Conservation (phyloP, 1,284 basidiomycete genomes). For the Trametes polyzona region DNA sequence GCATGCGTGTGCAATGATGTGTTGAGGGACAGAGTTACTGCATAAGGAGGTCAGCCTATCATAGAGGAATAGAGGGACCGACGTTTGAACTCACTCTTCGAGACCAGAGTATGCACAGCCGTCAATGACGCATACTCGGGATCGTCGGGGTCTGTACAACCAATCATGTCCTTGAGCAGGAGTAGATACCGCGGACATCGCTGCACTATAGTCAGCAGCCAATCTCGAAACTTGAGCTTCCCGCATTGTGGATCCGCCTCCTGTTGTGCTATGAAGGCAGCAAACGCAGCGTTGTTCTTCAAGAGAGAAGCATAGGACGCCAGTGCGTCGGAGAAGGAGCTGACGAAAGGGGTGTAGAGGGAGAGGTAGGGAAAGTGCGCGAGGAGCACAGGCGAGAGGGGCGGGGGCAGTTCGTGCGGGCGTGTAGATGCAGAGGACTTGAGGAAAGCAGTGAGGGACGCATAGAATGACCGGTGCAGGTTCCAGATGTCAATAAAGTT, state of each 20-base stretch:
- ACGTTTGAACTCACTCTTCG: slow-evolving; percentile 70
- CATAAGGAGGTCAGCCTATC: neutral
- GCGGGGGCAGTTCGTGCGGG: slow-evolving; percentile 29
- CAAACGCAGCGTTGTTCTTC: slow-evolving; percentile 57
- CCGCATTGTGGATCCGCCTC: slow-evolving; percentile 71
- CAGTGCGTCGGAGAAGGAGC: slow-evolving; percentile 73
- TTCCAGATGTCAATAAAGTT: slow-evolving; percentile 94
- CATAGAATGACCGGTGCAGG: slow-evolving; percentile 79
- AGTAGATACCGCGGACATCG: slow-evolving; percentile 85
- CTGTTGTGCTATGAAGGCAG: slow-evolving; percentile 60
- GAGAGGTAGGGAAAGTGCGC: slow-evolving; percentile 60
- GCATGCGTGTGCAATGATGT: slow-evolving; percentile 78
- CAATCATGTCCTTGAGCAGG: slow-evolving; percentile 78
- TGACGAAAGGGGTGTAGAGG: slow-evolving; percentile 82
- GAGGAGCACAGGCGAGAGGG: slow-evolving; percentile 50
- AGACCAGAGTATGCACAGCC: slow-evolving; percentile 65
- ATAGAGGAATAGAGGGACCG: neutral
- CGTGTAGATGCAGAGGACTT: slow-evolving; percentile 32
- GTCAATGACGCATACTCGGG: slow-evolving; percentile 65
- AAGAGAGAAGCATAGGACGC: slow-evolving; percentile 56
- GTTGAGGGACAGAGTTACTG: slow-evolving; percentile 81
- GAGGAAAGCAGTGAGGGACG: slow-evolving; percentile 57
- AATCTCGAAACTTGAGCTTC: slow-evolving; percentile 76
- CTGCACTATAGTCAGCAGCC: slow-evolving; percentile 87
- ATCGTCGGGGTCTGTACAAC: slow-evolving; percentile 63